A percentile compares a stretch with the other conserved stretches of the same genome.
Conservation (phyloP, 2,329 filamentous ascomycete genomes). For the Cryphonectria naterciae region DNA sequence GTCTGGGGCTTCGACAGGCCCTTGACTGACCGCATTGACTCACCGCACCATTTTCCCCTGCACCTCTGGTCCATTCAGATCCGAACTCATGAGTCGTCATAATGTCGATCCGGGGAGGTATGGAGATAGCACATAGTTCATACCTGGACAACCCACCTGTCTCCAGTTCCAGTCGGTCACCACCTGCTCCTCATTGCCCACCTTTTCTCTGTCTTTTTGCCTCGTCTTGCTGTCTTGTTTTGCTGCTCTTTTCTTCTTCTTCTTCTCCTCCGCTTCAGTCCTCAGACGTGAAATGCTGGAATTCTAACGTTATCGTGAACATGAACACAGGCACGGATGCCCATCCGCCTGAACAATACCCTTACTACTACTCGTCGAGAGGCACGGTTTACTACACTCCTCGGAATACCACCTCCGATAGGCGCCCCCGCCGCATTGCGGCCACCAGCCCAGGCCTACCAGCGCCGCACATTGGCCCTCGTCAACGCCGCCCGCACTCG, state of each 20-base stretch:
- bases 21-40: constrained; percentile 17
- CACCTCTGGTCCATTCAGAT: constrained; percentile 15
- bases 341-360: constrained; percentile 18
- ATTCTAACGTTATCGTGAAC: neutral
- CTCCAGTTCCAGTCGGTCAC: constrained; percentile 22
- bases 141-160: constrained; percentile 15
- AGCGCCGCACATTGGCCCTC: constrained; percentile 51
- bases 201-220: neutral
- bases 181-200: constrained; percentile 3
- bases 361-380: constrained; percentile 29
- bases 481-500: constrained; percentile 57
- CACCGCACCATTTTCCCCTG: constrained; percentile 16
- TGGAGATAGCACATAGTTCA: constrained; percentile 15
- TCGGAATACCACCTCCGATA: constrained; percentile 30
- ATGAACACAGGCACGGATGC: constrained; percentile 24
- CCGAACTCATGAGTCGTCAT: constrained; percentile 19
- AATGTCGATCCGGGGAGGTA: constrained; percentile 23
- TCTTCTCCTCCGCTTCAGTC: neutral
- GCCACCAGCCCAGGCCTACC: constrained; percentile 37
- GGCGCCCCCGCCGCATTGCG: constrained; percentile 30
- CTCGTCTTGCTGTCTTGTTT: neutral
- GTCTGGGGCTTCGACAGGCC: constrained; percentile 5
- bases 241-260: neutral
- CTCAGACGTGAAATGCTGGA: neutral
- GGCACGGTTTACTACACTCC: constrained; percentile 31